These are phyloP conservation scores for Citrus reticulata DNA, from an alignment of 345 rosid species.

Conservation along the genomic window DNA sequence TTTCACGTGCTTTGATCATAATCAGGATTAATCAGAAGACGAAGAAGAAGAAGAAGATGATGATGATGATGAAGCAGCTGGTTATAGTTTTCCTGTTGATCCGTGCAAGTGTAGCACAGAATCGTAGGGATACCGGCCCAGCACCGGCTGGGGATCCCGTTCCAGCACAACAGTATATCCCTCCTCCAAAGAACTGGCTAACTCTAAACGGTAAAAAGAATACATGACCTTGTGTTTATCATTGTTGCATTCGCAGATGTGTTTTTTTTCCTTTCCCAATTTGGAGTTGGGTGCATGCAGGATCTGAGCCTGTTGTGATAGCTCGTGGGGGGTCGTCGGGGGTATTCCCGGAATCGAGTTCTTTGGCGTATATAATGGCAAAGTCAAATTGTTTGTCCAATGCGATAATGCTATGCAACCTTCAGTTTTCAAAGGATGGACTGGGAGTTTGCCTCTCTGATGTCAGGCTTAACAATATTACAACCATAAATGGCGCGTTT, in stretches of 20 bases:
- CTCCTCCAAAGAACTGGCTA: conserved; percentile 45
- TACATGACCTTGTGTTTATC: too few species aligned
- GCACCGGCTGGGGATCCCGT: not conserved
- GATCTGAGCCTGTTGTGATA: conserved; percentile 51
- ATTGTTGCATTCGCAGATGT: too few species aligned
- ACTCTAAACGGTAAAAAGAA: conserved; percentile 43
- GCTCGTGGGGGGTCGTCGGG: conserved; percentile 91
- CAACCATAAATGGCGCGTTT: conserved; percentile 39
- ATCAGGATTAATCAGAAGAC: conserved; percentile 15
- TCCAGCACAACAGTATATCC: not conserved
- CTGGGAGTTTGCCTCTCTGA: conserved; percentile 62
- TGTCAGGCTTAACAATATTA: conserved; percentile 53
- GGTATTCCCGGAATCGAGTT: conserved; percentile 65
- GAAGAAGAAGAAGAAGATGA: conserved; percentile 2
- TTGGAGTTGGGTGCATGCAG: conserved; percentile 25
- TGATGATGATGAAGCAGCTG: conserved; percentile 48
- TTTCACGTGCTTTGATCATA: not conserved
- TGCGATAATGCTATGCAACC: conserved; percentile 51
- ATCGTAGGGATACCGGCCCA: not conserved
- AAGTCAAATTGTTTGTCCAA: conserved; percentile 22
- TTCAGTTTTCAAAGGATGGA: conserved; percentile 69
- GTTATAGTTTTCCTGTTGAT: conserved; percentile 41
- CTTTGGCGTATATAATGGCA: conserved; percentile 41
- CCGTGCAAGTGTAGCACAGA: conserved; percentile 31
- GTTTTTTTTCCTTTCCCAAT: too few species aligned